Evolutionary conservation across 148 eudicot genomes (phyloP).

Genomic region (Rheum nobile): DNA sequence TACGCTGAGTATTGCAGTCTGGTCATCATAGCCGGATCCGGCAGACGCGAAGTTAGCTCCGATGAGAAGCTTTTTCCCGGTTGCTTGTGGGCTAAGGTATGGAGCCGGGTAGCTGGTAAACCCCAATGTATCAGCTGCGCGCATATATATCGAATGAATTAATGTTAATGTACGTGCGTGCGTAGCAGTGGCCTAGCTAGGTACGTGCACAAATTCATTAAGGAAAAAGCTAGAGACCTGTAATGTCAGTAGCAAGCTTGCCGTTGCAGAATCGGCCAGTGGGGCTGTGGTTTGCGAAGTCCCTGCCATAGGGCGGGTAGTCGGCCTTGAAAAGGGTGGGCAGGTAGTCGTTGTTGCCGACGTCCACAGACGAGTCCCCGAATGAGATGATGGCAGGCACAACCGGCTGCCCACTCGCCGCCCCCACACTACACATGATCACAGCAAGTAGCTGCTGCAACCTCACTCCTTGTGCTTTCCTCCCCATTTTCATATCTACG

Average conservation of each 20-base stretch:
- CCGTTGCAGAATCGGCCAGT: conserved; percentile 98
- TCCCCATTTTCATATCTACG: too few relatives aligned
- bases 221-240: conserved; percentile 50
- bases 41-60: conserved; percentile 97
- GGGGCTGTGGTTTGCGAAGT: conserved; percentile 48
- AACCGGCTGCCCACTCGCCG: conserved; percentile 34
- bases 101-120: conserved; percentile 73
- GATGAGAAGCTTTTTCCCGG: conserved; percentile 73
- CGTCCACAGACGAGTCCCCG: conserved; percentile 82
- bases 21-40: conserved; percentile 81
- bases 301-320: conserved; percentile 87
- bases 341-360: conserved; percentile 79
- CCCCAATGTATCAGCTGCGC: conserved; percentile 78
- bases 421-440: conserved; percentile 1
- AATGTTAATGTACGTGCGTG: not conserved
- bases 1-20: conserved; percentile 62
- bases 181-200: not conserved
- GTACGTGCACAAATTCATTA: too few relatives aligned
- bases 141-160: not conserved
- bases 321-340: conserved; percentile 69
- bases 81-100: conserved; percentile 88
- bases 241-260: conserved; percentile 85
- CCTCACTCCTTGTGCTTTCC: too few relatives aligned
- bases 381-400: conserved; percentile 77
- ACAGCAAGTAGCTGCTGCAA: not conserved